Conservation (phyloP, 352 stramenopile genomes). For the Globisporangium yorkense region DNA sequence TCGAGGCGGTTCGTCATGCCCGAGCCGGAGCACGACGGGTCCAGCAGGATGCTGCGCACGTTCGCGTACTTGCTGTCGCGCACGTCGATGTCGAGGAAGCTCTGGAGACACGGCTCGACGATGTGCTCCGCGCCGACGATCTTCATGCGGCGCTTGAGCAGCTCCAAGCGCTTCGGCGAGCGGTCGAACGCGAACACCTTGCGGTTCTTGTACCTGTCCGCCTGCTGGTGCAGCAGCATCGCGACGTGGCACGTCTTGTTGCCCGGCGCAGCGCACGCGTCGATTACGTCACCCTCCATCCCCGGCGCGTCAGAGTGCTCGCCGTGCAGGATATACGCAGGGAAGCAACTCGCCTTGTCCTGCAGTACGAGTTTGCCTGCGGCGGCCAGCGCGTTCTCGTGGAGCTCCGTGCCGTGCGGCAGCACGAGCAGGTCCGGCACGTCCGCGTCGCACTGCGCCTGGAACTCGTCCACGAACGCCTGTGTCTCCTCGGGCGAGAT, state of each 20-base stretch:
- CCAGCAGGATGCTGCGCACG: conserved; percentile 91
- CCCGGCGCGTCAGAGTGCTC: conserved; percentile 40
- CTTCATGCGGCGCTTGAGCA: conserved; percentile 87
- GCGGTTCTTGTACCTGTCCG: conserved; percentile 36
- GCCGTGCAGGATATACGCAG: conserved; percentile 90
- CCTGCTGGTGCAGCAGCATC: conserved; percentile 80
- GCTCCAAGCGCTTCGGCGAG: conserved; percentile 75
- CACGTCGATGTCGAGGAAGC: conserved; percentile 90
- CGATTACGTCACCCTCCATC: conserved; percentile 86
- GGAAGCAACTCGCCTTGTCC: conserved; percentile 98
- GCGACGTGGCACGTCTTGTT: conserved; percentile 99
- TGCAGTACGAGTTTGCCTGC: conserved; percentile 91
- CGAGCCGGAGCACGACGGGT: conserved; percentile 96
- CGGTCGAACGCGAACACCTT: conserved; percentile 95
- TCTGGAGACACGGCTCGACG: conserved; percentile 79
- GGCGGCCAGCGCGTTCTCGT: conserved; percentile 78
- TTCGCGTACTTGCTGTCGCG: conserved; percentile 72
- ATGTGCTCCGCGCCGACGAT: conserved; percentile 71
- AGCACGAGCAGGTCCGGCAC: conserved; percentile 91
- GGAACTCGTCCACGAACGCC: conserved; percentile 42
- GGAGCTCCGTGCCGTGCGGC: conserved; percentile 80
- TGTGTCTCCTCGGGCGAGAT: conserved; percentile 36
- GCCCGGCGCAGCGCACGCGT: conserved; percentile 96
- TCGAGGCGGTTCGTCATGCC: conserved; percentile 93
- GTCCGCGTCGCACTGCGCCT: conserved; percentile 73